A percentile compares a stretch with the other conserved stretches of the same genome.
Conservation (phyloP, 2,329 filamentous ascomycete species). For the Incumbomyces delicatus region DNA sequence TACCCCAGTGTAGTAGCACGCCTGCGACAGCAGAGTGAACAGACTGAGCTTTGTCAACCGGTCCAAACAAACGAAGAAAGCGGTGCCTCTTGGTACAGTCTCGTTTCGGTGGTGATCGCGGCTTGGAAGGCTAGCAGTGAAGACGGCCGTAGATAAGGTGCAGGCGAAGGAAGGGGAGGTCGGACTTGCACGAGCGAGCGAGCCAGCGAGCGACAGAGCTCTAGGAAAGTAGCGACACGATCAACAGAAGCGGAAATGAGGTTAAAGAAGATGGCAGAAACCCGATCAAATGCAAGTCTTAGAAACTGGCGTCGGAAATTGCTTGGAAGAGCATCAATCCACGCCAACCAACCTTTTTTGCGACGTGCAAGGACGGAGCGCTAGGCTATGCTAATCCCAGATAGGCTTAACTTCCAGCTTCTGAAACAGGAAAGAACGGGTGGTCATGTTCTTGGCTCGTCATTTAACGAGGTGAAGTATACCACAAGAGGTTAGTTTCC, state of each 20-base stretch:
- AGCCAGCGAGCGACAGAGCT: background rate
- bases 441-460: too few species aligned
- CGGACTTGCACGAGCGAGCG: background rate
- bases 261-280: slow-evolving; percentile 1
- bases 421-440: slow-evolving; percentile 1
- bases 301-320: slow-evolving; percentile 4
- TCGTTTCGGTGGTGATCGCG: too few species aligned
- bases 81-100: too few species aligned
- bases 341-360: background rate
- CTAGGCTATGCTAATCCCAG: too few species aligned
- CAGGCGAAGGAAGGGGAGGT: background rate
- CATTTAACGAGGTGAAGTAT: too few species aligned
- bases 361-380: background rate
- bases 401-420: background rate
- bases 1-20: background rate
- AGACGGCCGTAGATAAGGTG: background rate
- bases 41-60: background rate
- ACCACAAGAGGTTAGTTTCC: too few species aligned
- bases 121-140: background rate
- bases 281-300: background rate
- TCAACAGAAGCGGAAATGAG: background rate
- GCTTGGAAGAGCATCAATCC: background rate
- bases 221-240: background rate
- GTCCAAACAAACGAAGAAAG: too few species aligned
- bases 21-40: background rate